Base-by-base conservation (phyloP, 257 asterid genomes). In the Paraleonurus japonicus region DNA sequence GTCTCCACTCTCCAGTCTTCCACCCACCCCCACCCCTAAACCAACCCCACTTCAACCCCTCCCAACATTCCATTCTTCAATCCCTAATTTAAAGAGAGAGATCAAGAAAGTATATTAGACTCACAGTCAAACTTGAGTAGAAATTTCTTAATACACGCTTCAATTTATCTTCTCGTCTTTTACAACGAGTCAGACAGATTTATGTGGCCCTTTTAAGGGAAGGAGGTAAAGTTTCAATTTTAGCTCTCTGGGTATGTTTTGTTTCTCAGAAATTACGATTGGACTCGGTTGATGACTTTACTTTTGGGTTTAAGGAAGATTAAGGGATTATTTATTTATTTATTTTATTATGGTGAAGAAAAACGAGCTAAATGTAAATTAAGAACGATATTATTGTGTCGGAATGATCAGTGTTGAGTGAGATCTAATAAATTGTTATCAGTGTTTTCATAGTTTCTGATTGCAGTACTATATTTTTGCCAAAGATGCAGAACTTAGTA, bases 171-270 rank as follows among this genome's bases (percentile, higher is more conserved):
- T 57, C 30, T 20, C 70, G 37, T 15, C n/a, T n/a, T n/a, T n/a
- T n/a, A n/a, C n/a, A n/a, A n/a, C n/a, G n/a, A n/a, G n/a, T n/a
- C 28, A 19, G 19, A 61, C 24, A 13, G 61, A 55, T 74, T 73
- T 65, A 73, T 4, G 58, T 6, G 57, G 37, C 65, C 79, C 80
- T 37, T 65, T 41, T 13, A 12, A 15, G 39, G 35, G 32, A 28
- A 55, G 28, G 24, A 73, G 80, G 82, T 77, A 73, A 77, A 74
- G 63, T 65, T 77, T 71, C 26, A 24, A 51, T 65, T 75, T 70
- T 66, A 28, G 1, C 8, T 67, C 28, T 33, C 53, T 72, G 78
- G 55, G 57, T 19, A 3, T 32, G 22, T 61, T 43, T 35, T 61
- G 32, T 58, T 37, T 58, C 55, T 27, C 71, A 47, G 26, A 27